Base-by-base conservation (phyloP, 2,329 filamentous ascomycete species). In the Ampelomyces quisqualis region DNA sequence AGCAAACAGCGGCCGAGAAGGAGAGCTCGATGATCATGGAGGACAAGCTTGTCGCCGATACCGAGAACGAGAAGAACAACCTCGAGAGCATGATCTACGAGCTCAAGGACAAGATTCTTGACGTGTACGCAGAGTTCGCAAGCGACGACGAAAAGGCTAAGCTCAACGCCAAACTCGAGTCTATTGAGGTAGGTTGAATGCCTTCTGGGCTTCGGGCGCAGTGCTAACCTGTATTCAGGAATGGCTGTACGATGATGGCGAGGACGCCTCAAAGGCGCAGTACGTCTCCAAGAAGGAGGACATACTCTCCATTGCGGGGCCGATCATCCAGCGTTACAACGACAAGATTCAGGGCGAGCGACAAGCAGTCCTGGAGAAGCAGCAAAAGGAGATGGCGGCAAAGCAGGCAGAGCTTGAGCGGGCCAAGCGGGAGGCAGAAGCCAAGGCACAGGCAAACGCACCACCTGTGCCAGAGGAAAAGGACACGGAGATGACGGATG, bases 31-130 rank as follows among this genome's bases (percentile, higher is more conserved):
- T 98, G 93, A 82, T 90, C 58, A 91, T 95, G 82, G 90, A 96
- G 73, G 93, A 98, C 76, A 98, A 97, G 81, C 85, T 97, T 43
- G 90, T 98, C 41, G 88, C 88, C 58, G 93, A 97, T 70, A 98
- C 93, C 24, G 93, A 97, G 69, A 90, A 97, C 77, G 95, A 95
- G 83, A 98, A 97, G 88, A 98, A 98, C 77, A 91, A 97, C 75
- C 87, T 98, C 38, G 93, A 98, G 79, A 84, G 88, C 17, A 95
- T 86, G 74, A 96, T 97, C 73, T 98, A 98, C 74, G 90, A 97
- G 64, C 80, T 95, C 67, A 87, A 91, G 60, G 89, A 89, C 74
- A 96, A 96, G 82, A 81, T 97, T 37, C 89, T 96, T 56, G 90
- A 94, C 62, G 81, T 89, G 58, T 96, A 94, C 70, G 76, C 89